A percentile compares a stretch with the other conserved stretches of the same genome.
These are phyloP conservation scores for Pholiota microspora DNA, from an alignment of 768 basidiomycete species.

Conservation along the genomic window DNA sequence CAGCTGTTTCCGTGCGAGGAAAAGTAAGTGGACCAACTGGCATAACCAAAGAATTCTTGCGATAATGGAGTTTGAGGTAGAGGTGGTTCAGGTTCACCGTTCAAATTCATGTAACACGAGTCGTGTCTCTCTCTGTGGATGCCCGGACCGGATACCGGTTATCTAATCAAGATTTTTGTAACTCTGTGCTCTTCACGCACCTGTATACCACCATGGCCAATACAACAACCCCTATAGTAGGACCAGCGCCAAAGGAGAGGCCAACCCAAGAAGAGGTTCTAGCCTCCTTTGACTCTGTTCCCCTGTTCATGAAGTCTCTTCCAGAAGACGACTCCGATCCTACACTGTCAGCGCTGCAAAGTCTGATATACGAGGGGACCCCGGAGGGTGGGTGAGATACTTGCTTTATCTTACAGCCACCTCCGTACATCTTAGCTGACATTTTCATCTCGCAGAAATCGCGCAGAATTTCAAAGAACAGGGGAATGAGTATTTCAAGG, in stretches of 20 bases:
- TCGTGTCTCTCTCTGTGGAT: no score
- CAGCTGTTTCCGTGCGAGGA: no score
- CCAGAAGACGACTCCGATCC: conserved; percentile 68
- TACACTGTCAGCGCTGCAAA: conserved; percentile 80
- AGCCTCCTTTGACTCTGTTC: conserved; percentile 58
- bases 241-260: conserved; percentile 32
- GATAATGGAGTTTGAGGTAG: no score
- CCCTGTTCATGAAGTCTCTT: conserved; percentile 91
- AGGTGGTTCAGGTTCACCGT: no score
- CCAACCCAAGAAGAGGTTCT: conserved; percentile 36
- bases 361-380: conserved; percentile 84
- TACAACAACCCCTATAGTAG: conserved; percentile 26
- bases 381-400: conserved; percentile 77
- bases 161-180: conserved; percentile 18
- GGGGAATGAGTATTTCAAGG: conserved; percentile 92
- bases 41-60: no score
- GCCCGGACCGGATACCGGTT: background rate
- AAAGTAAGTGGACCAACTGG: no score
- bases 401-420: background rate
- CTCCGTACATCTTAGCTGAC: conserved; percentile 1
- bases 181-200: background rate
- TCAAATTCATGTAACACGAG: no score
- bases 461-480: conserved; percentile 93
- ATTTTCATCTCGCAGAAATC: conserved; percentile 52
- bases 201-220: background rate